Percentiles rank a stretch among this genome's conserved stretches.
Conservation (phyloP, 2,329 filamentous ascomycete genomes). For the Westerdykella sp. region DNA sequence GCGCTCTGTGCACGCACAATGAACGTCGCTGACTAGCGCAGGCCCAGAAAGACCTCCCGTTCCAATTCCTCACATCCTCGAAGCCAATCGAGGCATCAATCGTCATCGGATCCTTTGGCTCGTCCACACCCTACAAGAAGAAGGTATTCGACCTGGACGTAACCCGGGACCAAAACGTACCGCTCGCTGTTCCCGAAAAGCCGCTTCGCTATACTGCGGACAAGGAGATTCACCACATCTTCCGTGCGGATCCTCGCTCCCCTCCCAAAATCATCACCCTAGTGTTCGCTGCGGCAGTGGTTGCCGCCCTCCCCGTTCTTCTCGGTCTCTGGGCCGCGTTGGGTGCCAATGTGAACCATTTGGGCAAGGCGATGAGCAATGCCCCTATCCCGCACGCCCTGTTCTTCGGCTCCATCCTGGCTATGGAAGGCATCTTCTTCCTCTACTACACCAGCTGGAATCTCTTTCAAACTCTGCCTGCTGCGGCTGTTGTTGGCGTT, state of each 20-base stretch:
- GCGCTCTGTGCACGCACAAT: background rate
- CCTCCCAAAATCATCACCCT: constrained; percentile 75
- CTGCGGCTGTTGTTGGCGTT: constrained; percentile 59
- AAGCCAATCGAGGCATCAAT: constrained; percentile 72
- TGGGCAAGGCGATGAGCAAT: constrained; percentile 65
- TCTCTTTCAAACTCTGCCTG: constrained; percentile 80
- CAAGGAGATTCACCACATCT: constrained; percentile 84
- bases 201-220: constrained; percentile 78
- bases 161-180: constrained; percentile 54
- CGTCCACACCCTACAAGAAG: constrained; percentile 59
- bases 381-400: constrained; percentile 75
- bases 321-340: constrained; percentile 68
- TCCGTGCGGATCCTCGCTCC: constrained; percentile 71
- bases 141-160: constrained; percentile 69
- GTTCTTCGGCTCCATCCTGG: constrained; percentile 81
- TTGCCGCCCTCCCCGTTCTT: constrained; percentile 67
- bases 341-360: constrained; percentile 76
- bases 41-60: constrained; percentile 83
- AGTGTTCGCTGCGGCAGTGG: constrained; percentile 66
- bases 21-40: constrained; percentile 39
- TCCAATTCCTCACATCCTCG: constrained; percentile 66
- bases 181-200: constrained; percentile 56
- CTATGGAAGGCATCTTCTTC: constrained; percentile 88
- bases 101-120: constrained; percentile 80
- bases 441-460: constrained; percentile 91